Evolutionary conservation across 768 basidiomycete genomes (phyloP).

Genomic region (Amanita jacksonii): DNA sequence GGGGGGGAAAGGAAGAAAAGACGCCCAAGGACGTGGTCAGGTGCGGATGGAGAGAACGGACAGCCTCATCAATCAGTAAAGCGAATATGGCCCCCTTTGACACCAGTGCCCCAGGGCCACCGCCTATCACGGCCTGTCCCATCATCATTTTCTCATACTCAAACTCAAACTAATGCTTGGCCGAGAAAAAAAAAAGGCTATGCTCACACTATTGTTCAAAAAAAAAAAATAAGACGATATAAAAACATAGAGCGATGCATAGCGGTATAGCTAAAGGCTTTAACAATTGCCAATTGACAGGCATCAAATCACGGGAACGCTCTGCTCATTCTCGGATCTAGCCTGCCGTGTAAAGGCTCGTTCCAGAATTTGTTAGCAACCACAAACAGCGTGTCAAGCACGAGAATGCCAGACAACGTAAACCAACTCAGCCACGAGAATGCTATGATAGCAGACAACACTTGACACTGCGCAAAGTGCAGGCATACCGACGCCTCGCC

Average conservation of each 20-base stretch:
- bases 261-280: too few relatives aligned
- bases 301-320: not conserved
- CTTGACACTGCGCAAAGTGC: constrained; percentile 46
- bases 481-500: constrained; percentile 57
- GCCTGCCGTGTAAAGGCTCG: constrained; percentile 55
- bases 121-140: too few relatives aligned
- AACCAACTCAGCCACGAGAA: constrained; percentile 74
- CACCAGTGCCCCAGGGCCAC: too few relatives aligned
- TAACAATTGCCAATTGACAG: too few relatives aligned
- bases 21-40: not conserved
- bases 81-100: not conserved
- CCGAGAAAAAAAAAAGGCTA: not conserved
- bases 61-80: constrained; percentile 5
- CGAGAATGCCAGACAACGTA: constrained; percentile 44
- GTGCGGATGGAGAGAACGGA: not conserved
- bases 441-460: constrained; percentile 63
- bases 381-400: constrained; percentile 43
- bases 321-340: constrained; percentile 37
- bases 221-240: too few relatives aligned
- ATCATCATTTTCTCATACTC: too few relatives aligned
- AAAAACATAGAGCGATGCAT: too few relatives aligned
- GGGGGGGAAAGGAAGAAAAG: not conserved
- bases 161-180: too few relatives aligned
- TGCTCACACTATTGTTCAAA: not conserved
- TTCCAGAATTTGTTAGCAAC: constrained; percentile 47